Evolutionary conservation across 2,329 filamentous ascomycete genomes (phyloP), one percentile per base, ranked within the genome.

Genomic region (Fusarium marasasianum): DNA sequence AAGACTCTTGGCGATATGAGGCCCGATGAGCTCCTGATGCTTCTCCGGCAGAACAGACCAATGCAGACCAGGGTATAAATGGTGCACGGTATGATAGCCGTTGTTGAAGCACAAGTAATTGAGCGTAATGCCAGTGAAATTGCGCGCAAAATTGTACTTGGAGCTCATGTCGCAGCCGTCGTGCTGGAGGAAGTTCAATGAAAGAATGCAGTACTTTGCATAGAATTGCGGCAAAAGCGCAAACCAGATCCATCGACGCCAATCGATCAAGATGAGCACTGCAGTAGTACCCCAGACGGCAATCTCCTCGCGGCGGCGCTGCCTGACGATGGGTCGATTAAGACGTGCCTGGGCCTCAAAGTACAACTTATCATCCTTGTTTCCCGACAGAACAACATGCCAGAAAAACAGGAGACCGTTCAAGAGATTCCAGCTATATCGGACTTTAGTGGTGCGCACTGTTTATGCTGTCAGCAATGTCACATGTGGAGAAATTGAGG

Each of bases 221-320:
- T 69, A 69, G 17, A 69, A 69, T 2, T 69, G 66, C 0, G 66
- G 66, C 17, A 69, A 37, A 5, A 69, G 35, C 0, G 66, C 66
- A 38, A 69, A 69, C 66, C 66, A 69, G 18, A 69, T 57, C 66
- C 66, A 69, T 22, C 66, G 58, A 6, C 66, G 66, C 66, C 66
- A 69, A 11, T 69, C 66, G 2, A 69, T 15, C 0, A 69, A 29
- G 29, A 69, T 24, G 8, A 69, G 66, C 5, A 69, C 51, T 2
- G 38, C 50, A 0, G 66, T 69, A 1, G 66, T 37, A 3, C 66
- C 66, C 66, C 66, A 69, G 5, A 69, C 66, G 2, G 66, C 66
- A 13, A 69, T 45, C 29, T 69, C 66, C 4, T 69, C 66, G 6
- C 55, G 50, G 18, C 24, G 50, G 6, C 66, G 66, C 29, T 69